These are phyloP conservation scores for Wickerhamiella slavikovae DNA, from an alignment of 805 yeast genomes.

Conservation along the genomic window DNA sequence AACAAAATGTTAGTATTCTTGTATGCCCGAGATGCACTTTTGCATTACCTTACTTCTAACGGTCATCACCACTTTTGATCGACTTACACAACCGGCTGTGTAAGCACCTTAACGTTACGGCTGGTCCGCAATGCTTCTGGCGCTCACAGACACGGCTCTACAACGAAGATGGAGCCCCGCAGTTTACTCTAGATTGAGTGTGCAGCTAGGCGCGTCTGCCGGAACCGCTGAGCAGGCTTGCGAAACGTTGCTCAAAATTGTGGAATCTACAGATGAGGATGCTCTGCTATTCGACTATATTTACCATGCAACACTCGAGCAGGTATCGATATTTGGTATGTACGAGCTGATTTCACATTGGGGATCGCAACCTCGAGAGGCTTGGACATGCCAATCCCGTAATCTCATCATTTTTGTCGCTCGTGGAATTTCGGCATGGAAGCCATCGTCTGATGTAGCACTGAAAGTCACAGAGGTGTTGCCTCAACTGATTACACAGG, in stretches of 20 bases:
- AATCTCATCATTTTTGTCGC: slow-evolving; percentile 7
- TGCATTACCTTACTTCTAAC: too few relatives aligned
- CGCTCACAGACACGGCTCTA: slow-evolving; percentile 11
- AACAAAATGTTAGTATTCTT: too few relatives aligned
- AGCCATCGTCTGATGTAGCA: not conserved
- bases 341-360: slow-evolving; percentile 5
- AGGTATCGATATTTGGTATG: slow-evolving; percentile 10
- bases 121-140: slow-evolving; percentile 4
- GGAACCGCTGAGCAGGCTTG: not conserved
- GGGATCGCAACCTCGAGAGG: slow-evolving; percentile 1
- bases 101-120: too few relatives aligned
- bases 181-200: slow-evolving; percentile 12
- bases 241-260: slow-evolving; percentile 1
- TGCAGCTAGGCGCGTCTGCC: slow-evolving; percentile 14
- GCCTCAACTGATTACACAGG: slow-evolving; percentile 5
- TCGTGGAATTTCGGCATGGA: slow-evolving; percentile 4
- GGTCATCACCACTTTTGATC: too few relatives aligned
- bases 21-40: too few relatives aligned
- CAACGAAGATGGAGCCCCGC: slow-evolving; percentile 11
- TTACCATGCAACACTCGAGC: slow-evolving; percentile 9
- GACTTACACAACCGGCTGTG: too few relatives aligned
- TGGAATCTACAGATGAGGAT: slow-evolving; percentile 4
- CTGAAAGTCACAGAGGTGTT: not conserved
- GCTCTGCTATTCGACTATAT: slow-evolving; percentile 16
- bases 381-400: not conserved